Conservation (phyloP, 495 filamentous ascomycete genomes). For the Halenospora varia region DNA sequence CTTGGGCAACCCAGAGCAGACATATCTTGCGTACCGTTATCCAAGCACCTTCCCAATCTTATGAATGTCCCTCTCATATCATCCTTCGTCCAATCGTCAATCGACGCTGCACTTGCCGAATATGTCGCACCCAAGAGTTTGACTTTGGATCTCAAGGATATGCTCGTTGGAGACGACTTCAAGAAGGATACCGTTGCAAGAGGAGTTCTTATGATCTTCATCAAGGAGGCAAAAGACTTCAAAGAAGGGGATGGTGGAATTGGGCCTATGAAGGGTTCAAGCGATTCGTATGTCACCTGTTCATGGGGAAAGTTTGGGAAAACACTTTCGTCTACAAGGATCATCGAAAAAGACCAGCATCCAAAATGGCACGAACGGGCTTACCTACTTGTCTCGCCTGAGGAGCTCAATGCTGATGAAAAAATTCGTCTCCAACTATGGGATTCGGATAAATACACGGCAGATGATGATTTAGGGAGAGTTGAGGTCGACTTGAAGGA, state of each 20-base stretch:
- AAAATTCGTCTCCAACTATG: conserved; percentile 62
- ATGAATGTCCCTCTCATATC: conserved; percentile 70
- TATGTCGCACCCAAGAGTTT: conserved; percentile 73
- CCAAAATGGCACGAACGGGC: conserved; percentile 68
- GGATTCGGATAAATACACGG: conserved; percentile 65
- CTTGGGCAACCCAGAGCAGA: conserved; percentile 75
- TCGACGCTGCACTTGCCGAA: conserved; percentile 64
- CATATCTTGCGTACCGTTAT: conserved; percentile 62
- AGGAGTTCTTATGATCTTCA: conserved; percentile 60
- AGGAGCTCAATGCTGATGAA: conserved; percentile 71
- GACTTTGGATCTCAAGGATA: conserved; percentile 67
- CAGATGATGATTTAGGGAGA: conserved; percentile 69
- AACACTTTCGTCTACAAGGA: conserved; percentile 56
- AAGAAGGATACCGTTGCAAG: conserved; percentile 65
- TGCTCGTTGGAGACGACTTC: conserved; percentile 71
- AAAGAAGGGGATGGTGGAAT: conserved; percentile 61
- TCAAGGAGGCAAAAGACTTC: conserved; percentile 60
- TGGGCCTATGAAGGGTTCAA: conserved; percentile 52
- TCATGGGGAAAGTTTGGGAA: conserved; percentile 76
- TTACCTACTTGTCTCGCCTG: conserved; percentile 57
- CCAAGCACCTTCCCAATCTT: conserved; percentile 60
- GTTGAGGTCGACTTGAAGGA: conserved; percentile 62
- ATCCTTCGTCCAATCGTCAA: conserved; percentile 67
- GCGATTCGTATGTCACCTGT: conserved; percentile 65
- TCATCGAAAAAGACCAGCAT: conserved; percentile 58